These are phyloP conservation scores for Phallus indusiatus DNA, from an alignment of 768 basidiomycete species.

Conservation along the genomic window DNA sequence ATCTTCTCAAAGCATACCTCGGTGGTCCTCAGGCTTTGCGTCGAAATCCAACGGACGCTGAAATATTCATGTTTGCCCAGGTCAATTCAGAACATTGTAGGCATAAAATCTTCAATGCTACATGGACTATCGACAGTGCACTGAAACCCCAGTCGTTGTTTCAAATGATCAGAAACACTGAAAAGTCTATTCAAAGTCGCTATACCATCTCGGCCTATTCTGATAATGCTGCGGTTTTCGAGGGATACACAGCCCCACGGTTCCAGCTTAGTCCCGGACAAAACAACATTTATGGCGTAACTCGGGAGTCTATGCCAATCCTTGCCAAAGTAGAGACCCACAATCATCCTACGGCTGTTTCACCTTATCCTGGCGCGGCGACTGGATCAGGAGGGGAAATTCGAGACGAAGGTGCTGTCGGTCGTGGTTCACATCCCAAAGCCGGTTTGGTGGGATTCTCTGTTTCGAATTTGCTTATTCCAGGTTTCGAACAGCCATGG, in stretches of 20 bases:
- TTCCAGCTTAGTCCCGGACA: conserved; percentile 45
- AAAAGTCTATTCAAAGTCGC: conserved; percentile 49
- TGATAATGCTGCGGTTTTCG: conserved; percentile 93
- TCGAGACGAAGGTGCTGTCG: conserved; percentile 94
- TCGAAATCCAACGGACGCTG: conserved; percentile 91
- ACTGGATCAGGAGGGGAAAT: conserved; percentile 99
- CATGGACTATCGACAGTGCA: conserved; percentile 81
- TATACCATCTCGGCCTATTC: conserved; percentile 96
- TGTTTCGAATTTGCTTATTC: conserved; percentile 87
- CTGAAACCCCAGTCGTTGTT: conserved; percentile 69
- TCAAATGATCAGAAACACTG: conserved; percentile 96
- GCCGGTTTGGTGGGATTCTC: conserved; percentile 91
- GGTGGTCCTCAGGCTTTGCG: conserved; percentile 55
- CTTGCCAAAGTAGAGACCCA: conserved; percentile 98
- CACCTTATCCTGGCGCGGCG: conserved; percentile 96
- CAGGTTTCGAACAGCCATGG: conserved; percentile 89
- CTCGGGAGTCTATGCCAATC: conserved; percentile 70
- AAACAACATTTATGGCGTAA: conserved; percentile 41
- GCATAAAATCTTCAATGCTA: conserved; percentile 98
- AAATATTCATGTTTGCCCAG: conserved; percentile 99
- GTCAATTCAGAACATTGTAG: conserved; percentile 99
- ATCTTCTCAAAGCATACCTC: conserved; percentile 83
- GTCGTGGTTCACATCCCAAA: conserved; percentile 92
- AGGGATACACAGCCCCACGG: conserved; percentile 64
- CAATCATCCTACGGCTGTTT: conserved; percentile 97